These are phyloP conservation scores for Dothideomycetidae sp. DNA, from an alignment of 2,329 filamentous ascomycete genomes.

Conservation along the genomic window DNA sequence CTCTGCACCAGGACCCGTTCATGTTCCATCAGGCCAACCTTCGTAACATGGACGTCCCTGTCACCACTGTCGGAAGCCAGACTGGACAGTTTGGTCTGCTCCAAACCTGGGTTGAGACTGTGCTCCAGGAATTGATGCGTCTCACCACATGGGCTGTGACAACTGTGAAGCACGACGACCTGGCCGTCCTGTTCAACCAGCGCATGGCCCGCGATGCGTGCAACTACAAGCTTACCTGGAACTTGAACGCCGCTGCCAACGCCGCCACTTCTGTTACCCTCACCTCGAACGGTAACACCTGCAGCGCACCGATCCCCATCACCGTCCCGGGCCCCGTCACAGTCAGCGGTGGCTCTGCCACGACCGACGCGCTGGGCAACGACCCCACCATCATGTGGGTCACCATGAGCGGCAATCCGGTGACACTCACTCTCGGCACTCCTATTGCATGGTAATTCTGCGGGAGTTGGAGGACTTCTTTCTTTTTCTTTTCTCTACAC, in stretches of 20 bases:
- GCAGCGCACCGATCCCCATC: constrained; percentile 38
- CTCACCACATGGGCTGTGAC: constrained; percentile 41
- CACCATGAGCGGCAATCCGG: constrained; percentile 23
- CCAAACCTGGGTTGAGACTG: constrained; percentile 42
- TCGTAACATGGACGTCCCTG: constrained; percentile 35
- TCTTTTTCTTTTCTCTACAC: constrained; percentile 4
- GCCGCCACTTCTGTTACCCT: constrained; percentile 39
- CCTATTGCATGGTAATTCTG: constrained; percentile 12
- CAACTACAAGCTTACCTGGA: constrained; percentile 35
- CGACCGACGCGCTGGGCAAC: constrained; percentile 39
- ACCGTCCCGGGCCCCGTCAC: constrained; percentile 37
- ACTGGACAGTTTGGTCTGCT: constrained; percentile 37
- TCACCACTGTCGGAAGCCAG: constrained; percentile 36
- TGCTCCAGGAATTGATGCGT: constrained; percentile 40
- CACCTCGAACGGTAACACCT: constrained; percentile 35
- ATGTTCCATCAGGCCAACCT: constrained; percentile 53
- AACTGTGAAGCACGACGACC: constrained; percentile 43
- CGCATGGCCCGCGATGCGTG: constrained; percentile 42
- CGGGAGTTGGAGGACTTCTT: background rate
- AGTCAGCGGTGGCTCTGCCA: constrained; percentile 24
- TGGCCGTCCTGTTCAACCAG: constrained; percentile 37
- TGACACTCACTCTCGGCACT: constrained; percentile 21
- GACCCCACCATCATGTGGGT: constrained; percentile 29
- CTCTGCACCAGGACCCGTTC: constrained; percentile 41
- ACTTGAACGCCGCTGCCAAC: constrained; percentile 28